Evolutionary conservation across 75 land plant species (phyloP).

Genomic region (Gnetum montanum): DNA sequence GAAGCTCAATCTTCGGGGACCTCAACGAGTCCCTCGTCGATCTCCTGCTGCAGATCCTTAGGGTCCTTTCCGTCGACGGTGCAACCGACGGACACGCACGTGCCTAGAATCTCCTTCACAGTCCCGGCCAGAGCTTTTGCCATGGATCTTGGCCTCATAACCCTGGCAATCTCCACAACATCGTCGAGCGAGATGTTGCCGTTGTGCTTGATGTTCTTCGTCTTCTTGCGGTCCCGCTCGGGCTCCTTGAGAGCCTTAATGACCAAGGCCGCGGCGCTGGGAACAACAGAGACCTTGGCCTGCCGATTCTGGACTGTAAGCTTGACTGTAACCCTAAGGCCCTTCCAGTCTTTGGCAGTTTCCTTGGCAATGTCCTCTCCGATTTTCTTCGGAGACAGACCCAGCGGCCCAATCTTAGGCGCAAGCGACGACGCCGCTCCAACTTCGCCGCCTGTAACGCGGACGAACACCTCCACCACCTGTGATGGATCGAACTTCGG

Average conservation of each 20-base stretch:
- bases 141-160: conserved; percentile 70
- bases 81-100: conserved; percentile 73
- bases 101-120: conserved; percentile 74
- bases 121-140: conserved; percentile 50
- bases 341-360: conserved; percentile 80
- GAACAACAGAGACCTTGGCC: conserved; percentile 72
- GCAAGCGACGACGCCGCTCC: conserved; percentile 76
- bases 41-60: conserved; percentile 49
- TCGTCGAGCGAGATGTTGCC: conserved; percentile 70
- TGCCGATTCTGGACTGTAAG: conserved; percentile 70
- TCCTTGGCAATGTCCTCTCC: conserved; percentile 78
- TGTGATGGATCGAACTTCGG: conserved; percentile 64
- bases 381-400: conserved; percentile 71
- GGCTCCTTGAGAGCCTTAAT: conserved; percentile 75
- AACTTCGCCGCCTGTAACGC: conserved; percentile 76
- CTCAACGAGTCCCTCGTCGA: conserved; percentile 62
- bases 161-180: conserved; percentile 65
- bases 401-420: conserved; percentile 72
- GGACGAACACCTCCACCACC: conserved; percentile 65
- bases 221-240: conserved; percentile 69
- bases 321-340: conserved; percentile 65
- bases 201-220: conserved; percentile 68
- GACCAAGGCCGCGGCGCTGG: conserved; percentile 67
- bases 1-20: conserved; percentile 16
- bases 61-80: conserved; percentile 71